Evolutionary conservation across 306 rosid species (phyloP).

Genomic region (Prunus kanzakura): DNA sequence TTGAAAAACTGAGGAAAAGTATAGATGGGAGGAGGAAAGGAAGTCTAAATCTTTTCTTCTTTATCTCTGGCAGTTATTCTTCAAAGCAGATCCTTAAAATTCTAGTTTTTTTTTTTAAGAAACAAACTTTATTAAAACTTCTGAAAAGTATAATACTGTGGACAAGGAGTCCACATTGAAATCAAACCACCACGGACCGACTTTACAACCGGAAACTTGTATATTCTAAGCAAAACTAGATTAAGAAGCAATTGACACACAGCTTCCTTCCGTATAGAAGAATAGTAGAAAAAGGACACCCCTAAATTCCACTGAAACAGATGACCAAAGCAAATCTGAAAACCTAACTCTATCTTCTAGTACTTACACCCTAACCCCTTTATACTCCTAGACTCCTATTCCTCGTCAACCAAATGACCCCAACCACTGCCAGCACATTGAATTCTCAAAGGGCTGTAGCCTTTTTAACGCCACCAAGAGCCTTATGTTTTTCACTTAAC

Average conservation of each 20-base stretch:
- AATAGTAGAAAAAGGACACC: not conserved
- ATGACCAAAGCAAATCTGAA: not conserved
- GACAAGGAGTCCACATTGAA: not conserved
- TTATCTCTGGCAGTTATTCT: not conserved
- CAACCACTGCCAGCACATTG: not conserved
- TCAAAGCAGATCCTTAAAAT: not conserved
- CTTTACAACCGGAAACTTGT: not conserved
- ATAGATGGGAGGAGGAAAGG: no score
- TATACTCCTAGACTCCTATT: not conserved
- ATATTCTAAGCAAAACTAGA: not conserved
- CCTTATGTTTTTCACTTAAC: not conserved
- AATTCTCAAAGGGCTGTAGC: not conserved
- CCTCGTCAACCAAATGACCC: no score
- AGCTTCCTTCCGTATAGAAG: not conserved
- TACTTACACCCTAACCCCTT: not conserved
- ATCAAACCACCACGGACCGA: not conserved
- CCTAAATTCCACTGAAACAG: not conserved
- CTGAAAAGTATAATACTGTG: not conserved
- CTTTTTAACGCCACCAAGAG: not conserved
- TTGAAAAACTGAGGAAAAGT: not conserved
- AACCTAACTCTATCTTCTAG: not conserved
- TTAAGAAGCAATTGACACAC: not conserved
- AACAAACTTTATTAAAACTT: no score
- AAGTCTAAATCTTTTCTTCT: not conserved
- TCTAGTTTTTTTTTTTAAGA: not conserved